Evolutionary conservation across 805 yeast genomes (phyloP), one percentile per base, ranked within the genome.

Genomic region (Candida oleophila): DNA sequence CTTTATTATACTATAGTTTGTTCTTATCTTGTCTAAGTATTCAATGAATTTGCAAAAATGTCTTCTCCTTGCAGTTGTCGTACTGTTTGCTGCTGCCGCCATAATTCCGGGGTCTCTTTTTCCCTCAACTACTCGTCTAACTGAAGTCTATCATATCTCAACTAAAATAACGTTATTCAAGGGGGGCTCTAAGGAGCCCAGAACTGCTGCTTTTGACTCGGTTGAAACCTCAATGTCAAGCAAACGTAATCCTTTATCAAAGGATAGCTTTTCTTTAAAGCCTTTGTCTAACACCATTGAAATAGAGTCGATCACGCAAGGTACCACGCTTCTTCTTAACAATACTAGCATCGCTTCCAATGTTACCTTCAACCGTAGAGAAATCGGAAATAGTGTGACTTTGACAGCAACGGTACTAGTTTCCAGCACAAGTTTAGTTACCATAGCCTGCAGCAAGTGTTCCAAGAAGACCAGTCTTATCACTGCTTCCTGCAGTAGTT

Each of bases 311-410:
- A 33, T 33, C 14, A 33, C 36, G 15, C n/a, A 14, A 8, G 16
- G 16, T 5, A 33, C n/a, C 36, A 11, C 36, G 14, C 15, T 33
- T 14, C 7, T 5, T 33, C n/a, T 33, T 15, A 15, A 7, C 25
- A 19, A 37, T 19, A 18, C 28, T 21, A 11, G 46, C 3, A 56
- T 57, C 44, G 54, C 3, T 11, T 12, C 28, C 3, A 12, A 12
- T 5, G 12, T 20, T n/a, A 37, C 14, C 25, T 21, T 7, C 11
- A 5, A 25, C 30, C 30, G 9, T 25, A 25, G 30, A 25, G 30
- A 25, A 25, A 25, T 11, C 11, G 5, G 9, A 25, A 25, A 25
- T 25, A 25, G 9, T 25, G 30, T 25, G 30, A 25, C 30, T 25
- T 25, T 5, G 5, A 7, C 30, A n/a, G n/a, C n/a, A n/a, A n/a